Evolutionary conservation across 1,284 basidiomycete genomes (phyloP), one percentile per base, ranked within the genome.

Genomic region (Sporisorium exsertum): DNA sequence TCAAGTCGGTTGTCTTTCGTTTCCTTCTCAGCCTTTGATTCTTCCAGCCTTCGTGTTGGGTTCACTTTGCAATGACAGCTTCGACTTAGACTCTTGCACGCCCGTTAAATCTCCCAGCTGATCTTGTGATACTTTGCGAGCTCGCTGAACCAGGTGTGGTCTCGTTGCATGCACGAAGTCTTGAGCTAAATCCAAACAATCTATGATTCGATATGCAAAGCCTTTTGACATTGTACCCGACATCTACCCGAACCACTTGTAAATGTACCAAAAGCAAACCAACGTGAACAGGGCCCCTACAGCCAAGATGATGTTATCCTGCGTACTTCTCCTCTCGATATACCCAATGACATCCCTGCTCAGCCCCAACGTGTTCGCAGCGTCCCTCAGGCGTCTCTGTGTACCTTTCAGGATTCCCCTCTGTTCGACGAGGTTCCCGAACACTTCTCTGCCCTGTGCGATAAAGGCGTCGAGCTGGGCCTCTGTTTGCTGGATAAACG

Each of bases 371-470:
- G 83, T 84, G 18, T 84, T 83, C 3, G 82, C 84, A 3, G 83
- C 83, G 51, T 84, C 83, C 24, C 80, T 61, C 26, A 85, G 53
- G 27, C 77, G 71, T 26, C 70, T 60, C 40, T 81, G 79, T 20
- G 84, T 85, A 3, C 78, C 81, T 46, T 85, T 85, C 22, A 85
- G 61, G 35, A 85, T 84, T 8, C 81, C 70, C 13, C 83, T 62
- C 56, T 85, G 84, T 63, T 85, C 84, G n/a, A 79, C 77, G 16
- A 85, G 61, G 49, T 84, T 85, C n/a, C 78, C 80, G 51, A 83
- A 80, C 42, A 83, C 81, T 33, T 82, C 81, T 33, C 80, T 75
- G 0, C 84, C 84, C 43, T 85, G 84, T 1, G 84, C 78, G 35
- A 85, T 84, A 49, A 85, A 84, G 10, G 77, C 72, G 40, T 85